Percentiles rank a stretch among this genome's conserved stretches.
phyloP scores from a whole-genome alignment of 495 filamentous ascomycete species.

The Halenospora varia region DNA sequence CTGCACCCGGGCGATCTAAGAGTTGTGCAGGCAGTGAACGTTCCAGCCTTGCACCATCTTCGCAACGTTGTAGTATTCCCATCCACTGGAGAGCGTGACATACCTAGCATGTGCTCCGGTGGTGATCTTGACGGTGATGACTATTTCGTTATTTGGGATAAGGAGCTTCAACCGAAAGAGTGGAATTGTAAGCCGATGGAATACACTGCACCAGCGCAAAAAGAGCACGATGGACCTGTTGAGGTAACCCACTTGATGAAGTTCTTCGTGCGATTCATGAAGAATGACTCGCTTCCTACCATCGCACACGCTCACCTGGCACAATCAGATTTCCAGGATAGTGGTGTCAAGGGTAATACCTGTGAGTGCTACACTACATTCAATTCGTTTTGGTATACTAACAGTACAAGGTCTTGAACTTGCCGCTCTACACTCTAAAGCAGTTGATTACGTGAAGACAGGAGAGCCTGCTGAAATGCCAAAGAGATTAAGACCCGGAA shows the following conservation, averaged over 20 bases:
- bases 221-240: slow-evolving; percentile 51
- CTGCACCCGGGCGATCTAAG: slow-evolving; percentile 92
- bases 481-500: slow-evolving; percentile 49
- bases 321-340: slow-evolving; percentile 57
- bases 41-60: slow-evolving; percentile 66
- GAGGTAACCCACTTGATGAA: slow-evolving; percentile 63
- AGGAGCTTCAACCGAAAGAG: slow-evolving; percentile 61
- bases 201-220: slow-evolving; percentile 51
- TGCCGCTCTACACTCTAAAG: slow-evolving; percentile 79
- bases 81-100: slow-evolving; percentile 73
- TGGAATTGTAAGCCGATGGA: slow-evolving; percentile 75
- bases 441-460: slow-evolving; percentile 93
- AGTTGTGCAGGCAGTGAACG: slow-evolving; percentile 79
- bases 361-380: slow-evolving; percentile 40
- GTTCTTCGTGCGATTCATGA: slow-evolving; percentile 94
- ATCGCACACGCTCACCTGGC: slow-evolving; percentile 87
- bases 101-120: slow-evolving; percentile 92
- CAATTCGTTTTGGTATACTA: background rate
- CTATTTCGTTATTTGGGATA: slow-evolving; percentile 91
- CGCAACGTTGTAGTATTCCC: slow-evolving; percentile 86
- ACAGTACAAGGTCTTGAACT: slow-evolving; percentile 52
- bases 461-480: slow-evolving; percentile 69
- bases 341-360: slow-evolving; percentile 62
- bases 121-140: slow-evolving; percentile 97
- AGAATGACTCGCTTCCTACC: slow-evolving; percentile 72